Evolutionary conservation across 768 basidiomycete species (phyloP).

Genomic region (Amanita inopinata): DNA sequence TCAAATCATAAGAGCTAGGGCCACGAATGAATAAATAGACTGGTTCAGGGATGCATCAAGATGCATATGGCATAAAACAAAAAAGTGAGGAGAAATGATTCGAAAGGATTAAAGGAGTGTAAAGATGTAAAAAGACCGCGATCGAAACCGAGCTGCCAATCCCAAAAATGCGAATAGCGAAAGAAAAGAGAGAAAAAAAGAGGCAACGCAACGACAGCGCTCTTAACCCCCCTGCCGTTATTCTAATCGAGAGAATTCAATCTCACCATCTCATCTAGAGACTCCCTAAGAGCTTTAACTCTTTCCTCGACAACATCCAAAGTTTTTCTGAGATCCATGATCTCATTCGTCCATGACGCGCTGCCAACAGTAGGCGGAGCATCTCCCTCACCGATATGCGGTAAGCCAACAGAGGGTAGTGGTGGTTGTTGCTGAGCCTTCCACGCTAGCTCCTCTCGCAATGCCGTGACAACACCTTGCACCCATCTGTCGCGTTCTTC

Average conservation of each 20-base stretch:
- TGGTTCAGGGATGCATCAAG: too few species aligned
- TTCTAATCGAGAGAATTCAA: too few species aligned
- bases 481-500: conserved; percentile 72
- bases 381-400: conserved; percentile 7
- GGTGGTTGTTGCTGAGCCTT: conserved; percentile 5
- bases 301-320: conserved; percentile 54
- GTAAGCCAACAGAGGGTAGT: neutral
- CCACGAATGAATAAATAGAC: too few species aligned
- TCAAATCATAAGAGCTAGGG: too few species aligned
- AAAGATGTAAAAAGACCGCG: too few species aligned
- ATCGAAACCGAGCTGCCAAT: too few species aligned
- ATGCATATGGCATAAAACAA: too few species aligned
- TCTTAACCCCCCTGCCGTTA: neutral
- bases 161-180: too few species aligned
- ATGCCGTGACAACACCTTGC: conserved; percentile 57
- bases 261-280: conserved; percentile 8
- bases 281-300: conserved; percentile 36
- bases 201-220: too few species aligned
- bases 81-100: too few species aligned
- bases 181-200: too few species aligned
- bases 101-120: too few species aligned
- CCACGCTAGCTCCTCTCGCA: conserved; percentile 59
- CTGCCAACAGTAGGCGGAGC: neutral
- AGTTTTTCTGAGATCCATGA: conserved; percentile 34
- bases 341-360: conserved; percentile 34